Evolutionary conservation across 345 rosid species (phyloP), one percentile per base, ranked within the genome.

Genomic region (Populus davidiana): DNA sequence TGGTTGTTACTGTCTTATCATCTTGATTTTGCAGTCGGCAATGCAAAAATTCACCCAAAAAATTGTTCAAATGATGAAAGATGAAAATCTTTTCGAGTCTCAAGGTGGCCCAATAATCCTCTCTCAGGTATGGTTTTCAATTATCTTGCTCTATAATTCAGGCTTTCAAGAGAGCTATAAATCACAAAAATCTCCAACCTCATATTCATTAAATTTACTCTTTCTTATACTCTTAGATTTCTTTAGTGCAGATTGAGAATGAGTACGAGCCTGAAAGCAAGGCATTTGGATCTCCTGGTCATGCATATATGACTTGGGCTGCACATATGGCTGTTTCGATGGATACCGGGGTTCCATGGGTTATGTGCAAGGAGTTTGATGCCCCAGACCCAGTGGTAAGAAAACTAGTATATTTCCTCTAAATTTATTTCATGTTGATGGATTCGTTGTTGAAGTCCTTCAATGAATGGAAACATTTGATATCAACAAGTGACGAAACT

Each of bases 51-150:
- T 86, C 85, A 83, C 88, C 5, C 71, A 77, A 75, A 83, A 83
- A 52, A 83, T 86, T 38, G 86, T 86, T 43, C 74, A 81, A 21
- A 77, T 83, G 83, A 81, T 81, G 88, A 86, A 75, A 79, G 69
- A 72, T 49, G 86, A 83, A 50, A 64, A 77, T n/a, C 52, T 86
- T 77, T 86, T 79, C 27, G 75, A 83, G 67, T 81, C 86, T 70
- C 86, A 83, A 65, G 88, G 86, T 43, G 88, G 88, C 36, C 88
- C 88, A n/a, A 86, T 86, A 68, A 86, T 86, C 61, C 83, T 86
- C 70, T 81, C 88, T 54, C 88, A 86, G 86, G 88, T 81, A 59
- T 31, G 66, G 17, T n/a, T 10, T 18, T 43, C 61, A 17, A 17
- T 64, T 27, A n/a, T 43, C 17, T 73, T 68, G 71, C 31, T 38